phyloP scores from a whole-genome alignment of 768 basidiomycete genomes.

The Hypholoma fasciculare region DNA sequence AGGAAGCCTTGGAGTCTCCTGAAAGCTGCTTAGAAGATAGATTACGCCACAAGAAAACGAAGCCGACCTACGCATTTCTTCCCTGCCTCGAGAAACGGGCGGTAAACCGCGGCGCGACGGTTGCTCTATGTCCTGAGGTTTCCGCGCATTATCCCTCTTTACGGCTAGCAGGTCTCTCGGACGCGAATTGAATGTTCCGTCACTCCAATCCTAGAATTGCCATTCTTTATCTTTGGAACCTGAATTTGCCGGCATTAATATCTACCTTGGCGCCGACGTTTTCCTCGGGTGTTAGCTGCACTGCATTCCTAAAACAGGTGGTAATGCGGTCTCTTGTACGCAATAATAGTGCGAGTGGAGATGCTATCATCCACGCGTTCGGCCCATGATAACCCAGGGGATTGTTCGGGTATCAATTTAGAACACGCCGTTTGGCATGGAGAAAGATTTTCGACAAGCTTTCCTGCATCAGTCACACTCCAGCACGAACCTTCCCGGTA shows the following conservation, averaged over 20 bases:
- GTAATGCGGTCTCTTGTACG: not conserved
- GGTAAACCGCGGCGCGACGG: not conserved
- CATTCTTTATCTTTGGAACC: not conserved
- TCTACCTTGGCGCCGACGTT: conserved; percentile 1
- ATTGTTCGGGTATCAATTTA: not conserved
- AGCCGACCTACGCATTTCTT: not conserved
- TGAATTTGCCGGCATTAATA: not conserved
- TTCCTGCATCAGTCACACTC: conserved; percentile 2
- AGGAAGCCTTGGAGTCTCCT: not conserved
- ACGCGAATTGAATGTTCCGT: not conserved
- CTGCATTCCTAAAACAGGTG: not conserved
- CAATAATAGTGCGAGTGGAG: not conserved
- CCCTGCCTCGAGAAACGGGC: not conserved
- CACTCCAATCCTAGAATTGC: not conserved
- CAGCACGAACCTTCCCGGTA: not conserved
- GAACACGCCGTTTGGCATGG: not conserved
- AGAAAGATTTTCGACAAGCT: not conserved
- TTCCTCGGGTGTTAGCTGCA: conserved; percentile 2
- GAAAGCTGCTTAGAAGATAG: not conserved
- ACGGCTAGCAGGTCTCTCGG: not conserved
- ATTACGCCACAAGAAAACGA: not conserved
- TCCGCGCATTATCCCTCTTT: too few relatives aligned
- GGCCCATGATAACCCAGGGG: conserved; percentile 1
- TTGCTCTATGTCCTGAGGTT: too few relatives aligned
- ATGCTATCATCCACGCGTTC: not conserved